These are phyloP conservation scores for Barnettozyma californica DNA, from an alignment of 805 yeast genomes.

Conservation along the genomic window DNA sequence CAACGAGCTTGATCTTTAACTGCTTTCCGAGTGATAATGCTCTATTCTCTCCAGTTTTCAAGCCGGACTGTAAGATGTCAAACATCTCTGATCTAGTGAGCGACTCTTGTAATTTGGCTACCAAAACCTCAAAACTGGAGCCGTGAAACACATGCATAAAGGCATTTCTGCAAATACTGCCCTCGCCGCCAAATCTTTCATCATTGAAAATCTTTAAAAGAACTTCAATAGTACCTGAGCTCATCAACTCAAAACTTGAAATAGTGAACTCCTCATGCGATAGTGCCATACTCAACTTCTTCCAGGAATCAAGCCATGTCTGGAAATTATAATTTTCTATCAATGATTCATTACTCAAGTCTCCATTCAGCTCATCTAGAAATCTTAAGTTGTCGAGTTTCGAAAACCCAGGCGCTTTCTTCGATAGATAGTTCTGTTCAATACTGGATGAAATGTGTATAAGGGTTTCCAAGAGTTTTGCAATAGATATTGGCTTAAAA, in stretches of 20 bases:
- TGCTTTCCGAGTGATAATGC: conserved; percentile 68
- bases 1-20: conserved; percentile 49
- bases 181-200: conserved; percentile 22
- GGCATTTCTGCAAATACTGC: conserved; percentile 35
- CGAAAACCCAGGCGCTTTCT: conserved; percentile 22
- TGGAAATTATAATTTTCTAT: conserved; percentile 18
- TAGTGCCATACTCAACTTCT: conserved; percentile 30
- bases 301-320: conserved; percentile 34
- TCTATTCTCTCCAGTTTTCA: conserved; percentile 34
- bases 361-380: conserved; percentile 23
- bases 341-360: conserved; percentile 11
- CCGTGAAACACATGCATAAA: conserved; percentile 38
- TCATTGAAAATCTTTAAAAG: conserved; percentile 33
- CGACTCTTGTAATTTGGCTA: conserved; percentile 64
- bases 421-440: conserved; percentile 25
- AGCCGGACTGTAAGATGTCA: conserved; percentile 45
- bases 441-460: conserved; percentile 21
- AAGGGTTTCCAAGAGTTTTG: conserved; percentile 10
- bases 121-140: conserved; percentile 38
- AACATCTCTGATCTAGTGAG: conserved; percentile 70
- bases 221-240: conserved; percentile 56
- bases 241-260: conserved; percentile 71
- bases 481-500: conserved; percentile 9
- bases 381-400: conserved; percentile 25
- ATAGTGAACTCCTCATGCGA: conserved; percentile 30